Percentiles rank a stretch among this genome's conserved stretches.
Conservation (phyloP, 2,329 filamentous ascomycete genomes). For the Alternaria longipes region DNA sequence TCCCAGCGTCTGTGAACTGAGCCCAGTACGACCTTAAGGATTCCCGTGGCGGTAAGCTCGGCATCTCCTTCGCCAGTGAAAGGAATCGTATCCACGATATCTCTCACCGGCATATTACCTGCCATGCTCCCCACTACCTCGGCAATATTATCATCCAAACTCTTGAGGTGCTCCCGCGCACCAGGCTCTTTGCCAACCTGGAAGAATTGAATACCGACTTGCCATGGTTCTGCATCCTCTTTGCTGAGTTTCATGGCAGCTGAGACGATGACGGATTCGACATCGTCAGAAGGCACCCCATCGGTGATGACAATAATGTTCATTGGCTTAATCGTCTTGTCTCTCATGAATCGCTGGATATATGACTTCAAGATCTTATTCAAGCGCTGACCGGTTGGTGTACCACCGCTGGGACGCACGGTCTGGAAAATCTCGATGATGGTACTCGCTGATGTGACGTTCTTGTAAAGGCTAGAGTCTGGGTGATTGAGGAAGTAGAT, state of each 20-base stretch:
- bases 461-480: conserved; percentile 68
- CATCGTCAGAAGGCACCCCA: conserved; percentile 81
- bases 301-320: conserved; percentile 96
- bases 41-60: conserved; percentile 71
- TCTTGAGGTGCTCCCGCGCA: conserved; percentile 71
- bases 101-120: conserved; percentile 56
- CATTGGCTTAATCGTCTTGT: conserved; percentile 73
- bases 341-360: conserved; percentile 63
- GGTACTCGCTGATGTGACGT: conserved; percentile 65
- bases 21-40: conserved; percentile 78
- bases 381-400: conserved; percentile 78
- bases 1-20: conserved; percentile 75
- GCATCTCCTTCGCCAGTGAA: conserved; percentile 66
- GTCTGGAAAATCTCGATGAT: conserved; percentile 76
- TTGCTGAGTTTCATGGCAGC: conserved; percentile 75
- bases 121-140: conserved; percentile 51
- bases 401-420: conserved; percentile 71
- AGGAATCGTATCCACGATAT: conserved; percentile 92
- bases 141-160: conserved; percentile 77
- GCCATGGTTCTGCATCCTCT: conserved; percentile 76
- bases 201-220: conserved; percentile 95
- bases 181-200: conserved; percentile 80
- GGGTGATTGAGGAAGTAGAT: conserved; percentile 86
- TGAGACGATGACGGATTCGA: conserved; percentile 70
- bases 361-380: conserved; percentile 78